phyloP scores from a whole-genome alignment of 805 yeast genomes.

The Tetrapisispora namnaoensis region DNA sequence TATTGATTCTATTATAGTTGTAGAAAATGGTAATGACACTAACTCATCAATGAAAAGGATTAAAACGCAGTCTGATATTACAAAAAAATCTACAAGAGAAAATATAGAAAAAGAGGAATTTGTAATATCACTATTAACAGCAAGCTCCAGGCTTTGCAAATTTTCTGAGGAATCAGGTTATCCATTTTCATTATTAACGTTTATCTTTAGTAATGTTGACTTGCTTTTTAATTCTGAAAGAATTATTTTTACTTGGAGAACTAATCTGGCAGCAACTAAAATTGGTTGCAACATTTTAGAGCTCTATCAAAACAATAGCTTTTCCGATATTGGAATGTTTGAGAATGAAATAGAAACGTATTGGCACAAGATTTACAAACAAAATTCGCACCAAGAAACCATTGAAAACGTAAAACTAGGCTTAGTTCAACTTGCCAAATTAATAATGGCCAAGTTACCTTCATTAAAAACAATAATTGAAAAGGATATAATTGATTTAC shows the following conservation, averaged over 20 bases:
- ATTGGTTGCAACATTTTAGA: slow-evolving; percentile 24
- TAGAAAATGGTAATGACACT: slow-evolving; percentile 18
- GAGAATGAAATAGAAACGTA: slow-evolving; percentile 6
- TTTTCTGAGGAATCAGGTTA: slow-evolving; percentile 11
- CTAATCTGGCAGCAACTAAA: slow-evolving; percentile 40
- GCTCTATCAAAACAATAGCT: slow-evolving; percentile 2
- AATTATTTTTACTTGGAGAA: slow-evolving; percentile 48
- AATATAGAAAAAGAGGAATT: slow-evolving; percentile 43
- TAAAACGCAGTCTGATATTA: slow-evolving; percentile 24
- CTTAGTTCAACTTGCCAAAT: slow-evolving; percentile 31
- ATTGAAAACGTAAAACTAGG: slow-evolving; percentile 55
- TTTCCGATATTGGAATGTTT: not conserved
- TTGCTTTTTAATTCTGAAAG: slow-evolving; percentile 23
- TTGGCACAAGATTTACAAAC: slow-evolving; percentile 20
- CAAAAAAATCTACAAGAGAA: slow-evolving; percentile 32
- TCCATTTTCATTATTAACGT: slow-evolving; percentile 15
- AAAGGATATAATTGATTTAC: slow-evolving; percentile 19
- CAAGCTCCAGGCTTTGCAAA: slow-evolving; percentile 30
- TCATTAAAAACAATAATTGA: slow-evolving; percentile 11
- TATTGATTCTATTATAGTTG: slow-evolving; percentile 30
- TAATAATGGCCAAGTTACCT: slow-evolving; percentile 13
- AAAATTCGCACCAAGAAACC: slow-evolving; percentile 32
- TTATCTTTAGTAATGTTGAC: slow-evolving; percentile 24
- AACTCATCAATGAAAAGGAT: slow-evolving; percentile 13
- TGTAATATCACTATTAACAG: slow-evolving; percentile 31